phyloP scores from a whole-genome alignment of 768 basidiomycete genomes.

The Mycena leptocephala region DNA sequence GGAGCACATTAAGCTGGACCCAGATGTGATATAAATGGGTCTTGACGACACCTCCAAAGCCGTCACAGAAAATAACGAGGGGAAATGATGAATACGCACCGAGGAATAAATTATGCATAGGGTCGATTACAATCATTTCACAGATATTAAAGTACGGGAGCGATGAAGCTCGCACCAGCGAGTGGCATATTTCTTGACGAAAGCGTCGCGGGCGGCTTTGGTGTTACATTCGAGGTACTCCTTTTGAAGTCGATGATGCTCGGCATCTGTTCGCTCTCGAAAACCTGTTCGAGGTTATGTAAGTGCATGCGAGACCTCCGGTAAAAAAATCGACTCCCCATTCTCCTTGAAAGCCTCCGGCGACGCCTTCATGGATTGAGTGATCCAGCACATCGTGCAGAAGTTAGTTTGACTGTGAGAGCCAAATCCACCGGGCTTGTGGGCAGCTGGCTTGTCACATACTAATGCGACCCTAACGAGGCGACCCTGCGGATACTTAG shows the following conservation, averaged over 20 bases:
- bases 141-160: constrained; percentile 50
- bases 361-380: constrained; percentile 39
- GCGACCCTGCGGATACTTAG: constrained; percentile 46
- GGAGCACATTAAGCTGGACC: constrained; percentile 38
- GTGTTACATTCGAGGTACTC: constrained; percentile 17
- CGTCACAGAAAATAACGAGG: not conserved
- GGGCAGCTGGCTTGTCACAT: constrained; percentile 58
- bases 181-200: constrained; percentile 20
- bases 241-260: constrained; percentile 29
- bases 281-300: constrained; percentile 1
- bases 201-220: constrained; percentile 24
- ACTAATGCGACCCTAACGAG: constrained; percentile 49
- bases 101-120: constrained; percentile 52
- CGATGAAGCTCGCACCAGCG: constrained; percentile 44
- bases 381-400: constrained; percentile 55
- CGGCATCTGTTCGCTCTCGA: constrained; percentile 22
- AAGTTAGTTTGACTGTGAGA: constrained; percentile 50
- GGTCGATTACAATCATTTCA: constrained; percentile 48
- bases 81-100: constrained; percentile 34
- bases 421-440: constrained; percentile 50
- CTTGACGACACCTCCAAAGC: constrained; percentile 33
- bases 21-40: constrained; percentile 42
- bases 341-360: constrained; percentile 37
- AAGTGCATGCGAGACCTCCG: not conserved
- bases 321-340: not conserved